A percentile compares a stretch with the other conserved stretches of the same genome.
These are phyloP conservation scores for Boechera stricta DNA, from an alignment of 345 rosid species.

Conservation along the genomic window DNA sequence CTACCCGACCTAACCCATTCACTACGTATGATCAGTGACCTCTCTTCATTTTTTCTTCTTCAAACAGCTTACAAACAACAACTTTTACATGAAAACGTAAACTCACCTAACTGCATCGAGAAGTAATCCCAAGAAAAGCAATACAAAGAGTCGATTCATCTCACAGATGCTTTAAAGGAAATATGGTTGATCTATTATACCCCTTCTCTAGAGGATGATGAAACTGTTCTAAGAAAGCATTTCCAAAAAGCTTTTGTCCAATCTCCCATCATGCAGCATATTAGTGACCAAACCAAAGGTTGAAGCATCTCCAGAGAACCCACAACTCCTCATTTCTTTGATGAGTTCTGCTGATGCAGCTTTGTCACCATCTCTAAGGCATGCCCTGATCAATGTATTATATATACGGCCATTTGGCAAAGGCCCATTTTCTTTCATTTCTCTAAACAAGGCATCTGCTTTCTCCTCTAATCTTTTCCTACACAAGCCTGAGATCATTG, in stretches of 20 bases:
- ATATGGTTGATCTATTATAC: background rate
- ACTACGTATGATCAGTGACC: slow-evolving; percentile 38
- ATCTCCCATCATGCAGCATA: background rate
- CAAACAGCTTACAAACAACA: no score
- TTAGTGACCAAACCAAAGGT: background rate
- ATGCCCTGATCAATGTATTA: no score
- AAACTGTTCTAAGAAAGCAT: slow-evolving; percentile 7
- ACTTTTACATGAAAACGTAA: no score
- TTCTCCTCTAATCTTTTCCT: no score
- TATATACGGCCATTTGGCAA: no score
- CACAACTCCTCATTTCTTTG: no score
- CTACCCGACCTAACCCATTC: slow-evolving; percentile 47
- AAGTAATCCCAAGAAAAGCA: background rate
- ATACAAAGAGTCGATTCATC: background rate
- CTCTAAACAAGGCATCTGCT: no score
- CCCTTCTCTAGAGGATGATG: background rate
- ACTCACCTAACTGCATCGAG: background rate
- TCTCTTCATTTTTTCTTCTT: background rate
- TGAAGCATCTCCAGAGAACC: no score
- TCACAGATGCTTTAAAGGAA: background rate
- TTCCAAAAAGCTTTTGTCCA: background rate
- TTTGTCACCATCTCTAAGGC: no score
- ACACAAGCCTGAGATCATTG: no score
- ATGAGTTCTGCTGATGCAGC: no score
- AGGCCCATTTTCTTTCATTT: no score